Evolutionary conservation across 2,329 filamentous ascomycete species (phyloP).

Genomic region (Aspergillus spinulosporus): DNA sequence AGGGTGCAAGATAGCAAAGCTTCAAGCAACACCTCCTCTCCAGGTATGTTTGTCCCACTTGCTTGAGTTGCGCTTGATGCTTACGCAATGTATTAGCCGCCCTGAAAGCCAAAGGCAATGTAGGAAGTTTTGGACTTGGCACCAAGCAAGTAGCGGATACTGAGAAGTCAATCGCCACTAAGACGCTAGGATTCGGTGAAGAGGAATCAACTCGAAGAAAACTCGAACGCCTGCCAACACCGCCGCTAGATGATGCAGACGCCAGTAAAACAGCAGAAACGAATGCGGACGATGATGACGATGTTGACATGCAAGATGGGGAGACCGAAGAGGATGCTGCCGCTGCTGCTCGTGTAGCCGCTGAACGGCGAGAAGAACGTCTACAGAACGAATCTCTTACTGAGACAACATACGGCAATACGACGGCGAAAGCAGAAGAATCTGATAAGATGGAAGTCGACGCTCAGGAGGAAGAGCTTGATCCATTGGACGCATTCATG

Average conservation of each 20-base stretch:
- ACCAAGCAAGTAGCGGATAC: slow-evolving; percentile 64
- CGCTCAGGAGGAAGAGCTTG: slow-evolving; percentile 61
- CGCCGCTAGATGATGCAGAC: slow-evolving; percentile 64
- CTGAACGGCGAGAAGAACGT: slow-evolving; percentile 76
- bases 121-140: slow-evolving; percentile 80
- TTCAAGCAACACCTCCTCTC: slow-evolving; percentile 43
- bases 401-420: slow-evolving; percentile 51
- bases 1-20: slow-evolving; percentile 47
- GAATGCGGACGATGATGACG: slow-evolving; percentile 68
- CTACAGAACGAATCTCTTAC: slow-evolving; percentile 48
- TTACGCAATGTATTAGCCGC: slow-evolving; percentile 47
- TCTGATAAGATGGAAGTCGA: slow-evolving; percentile 43
- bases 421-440: slow-evolving; percentile 44
- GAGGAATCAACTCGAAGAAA: slow-evolving; percentile 85
- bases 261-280: slow-evolving; percentile 54
- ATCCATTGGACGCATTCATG: slow-evolving; percentile 98
- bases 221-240: slow-evolving; percentile 82
- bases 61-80: background rate
- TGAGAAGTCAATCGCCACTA: slow-evolving; percentile 68
- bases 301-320: slow-evolving; percentile 72
- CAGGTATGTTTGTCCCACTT: slow-evolving; percentile 34
- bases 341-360: slow-evolving; percentile 79
- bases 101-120: slow-evolving; percentile 67
- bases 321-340: slow-evolving; percentile 85
- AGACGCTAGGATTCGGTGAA: slow-evolving; percentile 80